These are phyloP conservation scores for Aspergillus haitiensis DNA, from an alignment of 495 filamentous ascomycete species.

Conservation along the genomic window DNA sequence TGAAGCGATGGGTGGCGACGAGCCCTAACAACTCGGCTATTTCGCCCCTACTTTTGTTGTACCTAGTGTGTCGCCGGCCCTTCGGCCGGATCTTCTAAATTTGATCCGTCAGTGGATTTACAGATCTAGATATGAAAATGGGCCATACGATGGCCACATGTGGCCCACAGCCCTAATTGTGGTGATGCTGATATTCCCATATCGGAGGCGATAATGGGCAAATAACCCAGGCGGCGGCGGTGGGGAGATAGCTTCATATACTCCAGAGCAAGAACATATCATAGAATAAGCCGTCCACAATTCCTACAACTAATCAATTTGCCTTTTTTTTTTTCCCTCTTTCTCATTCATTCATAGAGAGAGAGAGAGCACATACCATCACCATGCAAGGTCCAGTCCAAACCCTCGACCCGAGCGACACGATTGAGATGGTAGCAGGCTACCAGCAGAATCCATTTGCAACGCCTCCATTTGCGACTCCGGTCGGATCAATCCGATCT, in stretches of 20 bases:
- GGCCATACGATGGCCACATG: neutral
- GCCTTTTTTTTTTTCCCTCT: too few relatives aligned
- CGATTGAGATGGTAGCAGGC: neutral
- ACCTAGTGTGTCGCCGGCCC: neutral
- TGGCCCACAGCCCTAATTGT: neutral
- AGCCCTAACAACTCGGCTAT: neutral
- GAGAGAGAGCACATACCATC: too few relatives aligned
- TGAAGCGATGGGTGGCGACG: neutral
- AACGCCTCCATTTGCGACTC: neutral
- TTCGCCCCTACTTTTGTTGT: neutral
- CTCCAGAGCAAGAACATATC: neutral
- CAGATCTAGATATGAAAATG: neutral
- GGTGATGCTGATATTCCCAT: neutral
- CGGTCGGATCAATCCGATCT: neutral
- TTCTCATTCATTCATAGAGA: neutral
- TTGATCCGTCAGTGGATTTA: neutral
- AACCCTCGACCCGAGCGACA: neutral
- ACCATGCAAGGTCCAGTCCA: neutral
- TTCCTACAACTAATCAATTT: too few relatives aligned
- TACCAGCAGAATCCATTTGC: conserved; percentile 1
- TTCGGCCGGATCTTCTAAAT: conserved; percentile 5
- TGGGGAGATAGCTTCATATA: conserved; percentile 1
- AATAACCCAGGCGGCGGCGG: too few relatives aligned
- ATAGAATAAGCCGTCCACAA: too few relatives aligned
- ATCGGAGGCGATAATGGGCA: neutral